Evolutionary conservation across 73 alveolate species (phyloP).

Genomic region (Tetrahymena elliotti): DNA sequence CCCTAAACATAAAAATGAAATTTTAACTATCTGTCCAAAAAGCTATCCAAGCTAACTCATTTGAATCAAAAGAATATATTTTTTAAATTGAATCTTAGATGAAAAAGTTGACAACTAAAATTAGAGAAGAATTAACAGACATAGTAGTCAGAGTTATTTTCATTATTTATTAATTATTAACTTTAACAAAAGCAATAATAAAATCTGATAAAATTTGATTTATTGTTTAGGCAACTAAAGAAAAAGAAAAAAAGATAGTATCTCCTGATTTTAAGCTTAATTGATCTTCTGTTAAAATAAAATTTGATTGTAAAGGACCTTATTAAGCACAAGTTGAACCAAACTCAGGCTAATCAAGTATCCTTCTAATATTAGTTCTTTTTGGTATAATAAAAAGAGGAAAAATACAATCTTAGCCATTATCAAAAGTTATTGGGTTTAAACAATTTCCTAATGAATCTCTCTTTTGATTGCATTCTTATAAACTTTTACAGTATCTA

Average conservation of each 20-base stretch:
- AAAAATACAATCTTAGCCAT: not conserved
- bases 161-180: no score
- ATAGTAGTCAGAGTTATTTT: not conserved
- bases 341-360: not conserved
- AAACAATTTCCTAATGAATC: not conserved
- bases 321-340: not conserved
- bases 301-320: not conserved
- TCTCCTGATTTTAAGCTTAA: not conserved
- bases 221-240: not conserved
- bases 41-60: not conserved
- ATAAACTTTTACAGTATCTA: not conserved
- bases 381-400: not conserved
- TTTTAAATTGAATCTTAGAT: not conserved
- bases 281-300: not conserved
- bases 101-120: no score
- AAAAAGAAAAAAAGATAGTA: not conserved
- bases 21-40: not conserved
- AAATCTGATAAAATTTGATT: not conserved
- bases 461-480: not conserved
- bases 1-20: not conserved
- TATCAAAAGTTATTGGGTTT: not conserved
- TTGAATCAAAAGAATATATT: no score
- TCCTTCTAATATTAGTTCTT: not conserved
- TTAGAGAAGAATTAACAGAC: not conserved
- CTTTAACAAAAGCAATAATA: not conserved